Evolutionary conservation across 371 early-diverging fungal genomes (phyloP), one percentile per base, ranked within the genome.

Genomic region (Syncephalastrum contaminatum): DNA sequence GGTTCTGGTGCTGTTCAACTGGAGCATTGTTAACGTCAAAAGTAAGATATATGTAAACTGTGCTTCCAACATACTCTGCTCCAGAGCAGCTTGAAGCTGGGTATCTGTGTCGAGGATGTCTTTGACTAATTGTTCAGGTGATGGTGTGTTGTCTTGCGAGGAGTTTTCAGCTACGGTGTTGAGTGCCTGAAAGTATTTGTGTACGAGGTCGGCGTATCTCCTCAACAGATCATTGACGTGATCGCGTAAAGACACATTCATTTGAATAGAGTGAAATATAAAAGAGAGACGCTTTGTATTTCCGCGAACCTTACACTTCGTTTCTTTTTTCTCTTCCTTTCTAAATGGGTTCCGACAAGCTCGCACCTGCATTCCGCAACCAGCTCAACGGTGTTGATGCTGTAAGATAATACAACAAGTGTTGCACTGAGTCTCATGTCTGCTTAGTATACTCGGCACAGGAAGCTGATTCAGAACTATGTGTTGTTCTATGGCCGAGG

Each of bases 401-500:
- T 8, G 75, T 72, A 72, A 66, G 67, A n/a, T 4, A 43, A 24
- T 14, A 45, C 6, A 2, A 14, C 3, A 8, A 20, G 24, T 18
- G 1, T 6, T 39, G 22, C 45, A 3, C 22, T 21, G 27, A 42
- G 40, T 49, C 16, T 48, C n/a, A 25, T n/a, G 39, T 13, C 20
- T 58, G 13, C 12, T 42, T 51, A 77, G 78, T 77, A 77, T 24
- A 62, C 63, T 36, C 72, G 81, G 14, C 89, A 89, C 69, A 80
- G 77, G 59, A 54, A 66, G 20, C 60, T 86, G 43, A 77, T 89
- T 41, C 60, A 69, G 27, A 73, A 75, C 44, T 89, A 87, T 56
- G 24, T 73, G 15, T 30, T 54, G 15, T 68, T 63, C 54, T 80
- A 81, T 51, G 52, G 63, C 27, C 40, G 44, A 25, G 36, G 24